Evolutionary conservation across 768 basidiomycete species (phyloP).

Genomic region (Termitomyces heimii): DNA sequence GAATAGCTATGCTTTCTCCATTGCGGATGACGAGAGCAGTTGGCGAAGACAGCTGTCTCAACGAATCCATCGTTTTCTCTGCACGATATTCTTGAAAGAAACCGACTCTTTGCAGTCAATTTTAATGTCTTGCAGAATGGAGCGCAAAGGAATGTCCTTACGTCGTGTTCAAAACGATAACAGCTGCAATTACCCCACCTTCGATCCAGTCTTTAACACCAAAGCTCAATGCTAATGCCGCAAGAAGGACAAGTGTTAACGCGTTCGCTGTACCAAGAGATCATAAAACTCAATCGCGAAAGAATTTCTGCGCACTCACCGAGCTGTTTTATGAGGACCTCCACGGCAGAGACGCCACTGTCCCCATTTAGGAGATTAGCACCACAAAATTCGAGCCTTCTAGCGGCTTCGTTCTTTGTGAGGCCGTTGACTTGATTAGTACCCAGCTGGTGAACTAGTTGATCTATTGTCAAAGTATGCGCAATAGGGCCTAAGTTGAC

Average conservation of each 20-base stretch:
- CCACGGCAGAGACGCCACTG: constrained; percentile 26
- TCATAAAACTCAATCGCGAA: neutral
- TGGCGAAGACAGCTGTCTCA: constrained; percentile 41
- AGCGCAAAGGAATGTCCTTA: constrained; percentile 9
- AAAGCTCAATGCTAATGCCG: constrained; percentile 44
- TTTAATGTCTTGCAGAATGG: neutral
- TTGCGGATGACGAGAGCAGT: constrained; percentile 38
- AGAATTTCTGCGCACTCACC: constrained; percentile 15
- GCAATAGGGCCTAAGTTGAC: constrained; percentile 23
- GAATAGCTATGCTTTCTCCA: constrained; percentile 32
- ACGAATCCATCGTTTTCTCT: constrained; percentile 46
- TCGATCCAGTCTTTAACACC: constrained; percentile 50
- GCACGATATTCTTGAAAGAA: constrained; percentile 43
- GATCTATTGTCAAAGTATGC: constrained; percentile 23
- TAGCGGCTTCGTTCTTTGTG: constrained; percentile 27
- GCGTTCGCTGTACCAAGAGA: constrained; percentile 29
- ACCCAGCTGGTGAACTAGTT: constrained; percentile 25
- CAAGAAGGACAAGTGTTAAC: constrained; percentile 28
- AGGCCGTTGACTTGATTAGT: constrained; percentile 28
- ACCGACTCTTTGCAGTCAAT: constrained; percentile 24
- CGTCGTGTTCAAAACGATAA: constrained; percentile 37
- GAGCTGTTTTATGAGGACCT: constrained; percentile 28
- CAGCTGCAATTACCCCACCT: constrained; percentile 43
- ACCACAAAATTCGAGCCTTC: constrained; percentile 26
- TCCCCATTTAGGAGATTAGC: constrained; percentile 28